phyloP scores from a whole-genome alignment of 2,329 filamentous ascomycete genomes.

The Sordariomycetes sp. region DNA sequence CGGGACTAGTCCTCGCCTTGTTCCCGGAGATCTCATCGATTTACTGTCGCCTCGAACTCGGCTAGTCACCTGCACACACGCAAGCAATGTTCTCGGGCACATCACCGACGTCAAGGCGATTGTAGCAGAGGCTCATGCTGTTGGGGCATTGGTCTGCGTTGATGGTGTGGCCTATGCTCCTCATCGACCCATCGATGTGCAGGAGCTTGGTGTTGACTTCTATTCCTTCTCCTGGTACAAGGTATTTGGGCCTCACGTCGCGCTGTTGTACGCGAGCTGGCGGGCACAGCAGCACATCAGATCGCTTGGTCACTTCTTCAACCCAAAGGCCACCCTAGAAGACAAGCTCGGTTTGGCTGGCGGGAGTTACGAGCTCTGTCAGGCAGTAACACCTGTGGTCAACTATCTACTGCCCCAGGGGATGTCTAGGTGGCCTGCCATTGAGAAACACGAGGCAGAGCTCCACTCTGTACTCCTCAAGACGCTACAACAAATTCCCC shows the following conservation, averaged over 20 bases:
- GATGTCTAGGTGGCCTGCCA: slow-evolving; percentile 34
- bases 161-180: slow-evolving; percentile 73
- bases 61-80: slow-evolving; percentile 65
- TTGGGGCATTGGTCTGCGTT: slow-evolving; percentile 54
- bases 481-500: slow-evolving; percentile 43
- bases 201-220: slow-evolving; percentile 60
- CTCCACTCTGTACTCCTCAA: slow-evolving; percentile 50
- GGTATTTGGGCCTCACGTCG: slow-evolving; percentile 68
- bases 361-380: slow-evolving; percentile 61
- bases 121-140: slow-evolving; percentile 38
- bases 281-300: slow-evolving; percentile 44
- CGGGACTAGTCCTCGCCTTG: slow-evolving; percentile 48
- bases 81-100: slow-evolving; percentile 63
- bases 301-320: slow-evolving; percentile 60
- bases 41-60: slow-evolving; percentile 57
- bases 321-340: slow-evolving; percentile 46
- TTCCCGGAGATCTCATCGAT: slow-evolving; percentile 42
- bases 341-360: slow-evolving; percentile 61
- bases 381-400: slow-evolving; percentile 51
- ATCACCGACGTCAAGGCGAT: slow-evolving; percentile 56
- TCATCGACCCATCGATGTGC: slow-evolving; percentile 61
- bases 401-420: slow-evolving; percentile 44
- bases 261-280: slow-evolving; percentile 57
- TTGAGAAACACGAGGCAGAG: slow-evolving; percentile 49
- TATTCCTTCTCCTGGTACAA: slow-evolving; percentile 82